These are phyloP conservation scores for Aspergillus brunneoviolaceus DNA, from an alignment of 2,329 filamentous ascomycete species.

Conservation along the genomic window DNA sequence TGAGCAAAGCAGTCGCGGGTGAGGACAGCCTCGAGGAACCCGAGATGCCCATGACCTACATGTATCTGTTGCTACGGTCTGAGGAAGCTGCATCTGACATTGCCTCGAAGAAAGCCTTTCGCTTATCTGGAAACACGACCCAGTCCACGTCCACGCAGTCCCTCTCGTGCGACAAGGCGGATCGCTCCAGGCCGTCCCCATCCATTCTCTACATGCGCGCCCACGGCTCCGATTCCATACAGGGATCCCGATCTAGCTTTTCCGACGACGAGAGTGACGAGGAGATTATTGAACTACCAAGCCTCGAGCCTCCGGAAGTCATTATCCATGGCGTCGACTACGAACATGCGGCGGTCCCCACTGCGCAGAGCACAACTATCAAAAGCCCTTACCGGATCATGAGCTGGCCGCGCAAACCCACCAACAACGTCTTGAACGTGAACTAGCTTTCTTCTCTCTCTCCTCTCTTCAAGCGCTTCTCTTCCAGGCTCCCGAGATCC, in stretches of 20 bases:
- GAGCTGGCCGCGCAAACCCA: conserved; percentile 29
- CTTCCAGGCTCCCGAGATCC: background rate
- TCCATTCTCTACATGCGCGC: conserved; percentile 37
- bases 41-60: conserved; percentile 28
- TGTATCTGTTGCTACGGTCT: conserved; percentile 29
- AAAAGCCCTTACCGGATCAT: conserved; percentile 32
- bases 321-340: conserved; percentile 35
- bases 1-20: conserved; percentile 22
- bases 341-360: conserved; percentile 32
- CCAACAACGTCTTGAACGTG: conserved; percentile 2
- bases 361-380: conserved; percentile 28
- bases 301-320: conserved; percentile 25
- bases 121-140: conserved; percentile 7
- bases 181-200: conserved; percentile 16
- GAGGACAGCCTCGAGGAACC: conserved; percentile 15
- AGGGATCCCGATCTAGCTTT: conserved; percentile 19
- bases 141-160: conserved; percentile 16
- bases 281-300: conserved; percentile 37
- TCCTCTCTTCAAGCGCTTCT: background rate
- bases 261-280: conserved; percentile 34
- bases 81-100: conserved; percentile 14
- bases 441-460: background rate
- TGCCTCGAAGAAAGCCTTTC: conserved; percentile 3
- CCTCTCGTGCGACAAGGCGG: conserved; percentile 13
- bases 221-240: conserved; percentile 25